phyloP scores from a whole-genome alignment of 176 grass and related monocot genomes.

The Typha latifolia region DNA sequence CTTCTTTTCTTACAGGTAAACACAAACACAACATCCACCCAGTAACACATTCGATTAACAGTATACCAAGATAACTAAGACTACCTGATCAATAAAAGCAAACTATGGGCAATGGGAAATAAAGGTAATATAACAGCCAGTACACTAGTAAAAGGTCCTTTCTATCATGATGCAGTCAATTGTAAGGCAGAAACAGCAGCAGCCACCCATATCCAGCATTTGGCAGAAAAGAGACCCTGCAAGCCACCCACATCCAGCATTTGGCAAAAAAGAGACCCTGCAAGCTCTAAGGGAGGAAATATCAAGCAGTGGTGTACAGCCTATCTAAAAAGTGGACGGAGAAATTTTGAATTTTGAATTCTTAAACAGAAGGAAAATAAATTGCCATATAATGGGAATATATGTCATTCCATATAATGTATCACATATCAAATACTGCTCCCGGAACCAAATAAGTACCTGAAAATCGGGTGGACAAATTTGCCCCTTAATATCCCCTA shows the following conservation, averaged over 20 bases:
- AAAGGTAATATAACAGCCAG: not conserved
- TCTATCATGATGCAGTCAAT: not conserved
- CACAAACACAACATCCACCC: not conserved
- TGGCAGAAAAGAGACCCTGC: not conserved
- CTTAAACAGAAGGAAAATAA: not conserved
- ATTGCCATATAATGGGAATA: not conserved
- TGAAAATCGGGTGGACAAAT: not conserved
- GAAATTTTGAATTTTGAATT: conserved; percentile 3
- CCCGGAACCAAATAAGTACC: not conserved
- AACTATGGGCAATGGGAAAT: not conserved
- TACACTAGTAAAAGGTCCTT: not conserved
- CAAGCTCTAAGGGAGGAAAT: not conserved
- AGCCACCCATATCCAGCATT: not conserved
- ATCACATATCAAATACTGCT: not conserved
- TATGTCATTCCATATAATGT: not conserved
- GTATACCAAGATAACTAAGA: not conserved
- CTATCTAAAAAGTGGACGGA: not conserved
- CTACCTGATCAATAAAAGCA: not conserved
- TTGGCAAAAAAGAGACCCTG: not conserved
- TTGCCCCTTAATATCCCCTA: not conserved
- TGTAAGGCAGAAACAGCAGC: not conserved
- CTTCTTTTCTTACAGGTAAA: not conserved
- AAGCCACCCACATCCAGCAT: no score
- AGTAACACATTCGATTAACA: not conserved
- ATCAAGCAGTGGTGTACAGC: not conserved